Percentiles rank a stretch among this genome's conserved stretches.
Evolutionary conservation across 805 yeast genomes (phyloP).

Genomic region (Ascoidea asiatica): DNA sequence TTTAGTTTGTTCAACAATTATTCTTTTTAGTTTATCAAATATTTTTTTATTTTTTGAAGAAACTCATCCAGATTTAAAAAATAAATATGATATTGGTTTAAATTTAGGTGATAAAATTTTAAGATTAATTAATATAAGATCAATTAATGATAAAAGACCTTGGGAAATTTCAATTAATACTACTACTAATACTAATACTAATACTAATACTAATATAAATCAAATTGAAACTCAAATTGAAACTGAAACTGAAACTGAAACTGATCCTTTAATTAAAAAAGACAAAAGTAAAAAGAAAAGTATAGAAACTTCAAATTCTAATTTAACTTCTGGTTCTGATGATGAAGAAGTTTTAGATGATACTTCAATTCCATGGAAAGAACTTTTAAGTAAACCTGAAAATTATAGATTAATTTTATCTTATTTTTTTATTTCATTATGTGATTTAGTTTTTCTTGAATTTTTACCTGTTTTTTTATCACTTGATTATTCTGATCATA

Average conservation of each 20-base stretch:
- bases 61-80: slow-evolving; percentile 28
- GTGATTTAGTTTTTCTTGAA: slow-evolving; percentile 34
- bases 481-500: slow-evolving; percentile 15
- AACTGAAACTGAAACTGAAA: too few relatives aligned
- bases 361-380: slow-evolving; percentile 13
- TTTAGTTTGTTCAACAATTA: slow-evolving; percentile 26
- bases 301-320: too few relatives aligned
- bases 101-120: slow-evolving; percentile 27
- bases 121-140: slow-evolving; percentile 15
- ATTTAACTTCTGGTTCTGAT: not conserved
- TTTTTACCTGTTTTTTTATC: slow-evolving; percentile 44
- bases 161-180: too few relatives aligned
- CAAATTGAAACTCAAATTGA: too few relatives aligned
- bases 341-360: slow-evolving; percentile 14
- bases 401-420: slow-evolving; percentile 21
- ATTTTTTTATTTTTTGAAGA: slow-evolving; percentile 39
- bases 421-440: slow-evolving; percentile 31
- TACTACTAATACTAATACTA: too few relatives aligned
- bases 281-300: too few relatives aligned
- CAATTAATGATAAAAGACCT: slow-evolving; percentile 11
- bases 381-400: slow-evolving; percentile 18
- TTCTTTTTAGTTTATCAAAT: slow-evolving; percentile 21
- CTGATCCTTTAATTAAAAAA: too few relatives aligned
- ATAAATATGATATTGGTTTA: slow-evolving; percentile 29
- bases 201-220: too few relatives aligned